Evolutionary conservation across 805 yeast genomes (phyloP).

Genomic region (Cyberlindnera bimundalis): DNA sequence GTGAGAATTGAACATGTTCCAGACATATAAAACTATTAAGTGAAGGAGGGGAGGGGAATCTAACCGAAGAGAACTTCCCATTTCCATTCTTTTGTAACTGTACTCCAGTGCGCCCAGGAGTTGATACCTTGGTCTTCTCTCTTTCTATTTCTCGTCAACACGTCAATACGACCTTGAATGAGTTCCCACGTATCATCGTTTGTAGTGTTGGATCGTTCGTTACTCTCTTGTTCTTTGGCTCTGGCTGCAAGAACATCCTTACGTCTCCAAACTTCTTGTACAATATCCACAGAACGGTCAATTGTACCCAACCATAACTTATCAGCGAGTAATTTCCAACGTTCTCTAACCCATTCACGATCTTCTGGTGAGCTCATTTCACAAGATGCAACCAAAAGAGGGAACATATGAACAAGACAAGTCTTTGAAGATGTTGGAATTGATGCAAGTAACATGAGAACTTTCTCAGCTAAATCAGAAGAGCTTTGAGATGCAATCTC

Average conservation of each 20-base stretch:
- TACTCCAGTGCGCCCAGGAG: conserved; percentile 61
- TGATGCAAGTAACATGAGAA: conserved; percentile 56
- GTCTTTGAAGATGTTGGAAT: conserved; percentile 58
- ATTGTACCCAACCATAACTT: conserved; percentile 65
- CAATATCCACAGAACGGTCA: conserved; percentile 63
- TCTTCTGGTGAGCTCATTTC: conserved; percentile 59
- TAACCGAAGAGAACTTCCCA: conserved; percentile 63
- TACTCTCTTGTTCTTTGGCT: conserved; percentile 1
- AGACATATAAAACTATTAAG: too few relatives aligned
- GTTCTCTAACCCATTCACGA: conserved; percentile 53
- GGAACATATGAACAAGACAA: conserved; percentile 59
- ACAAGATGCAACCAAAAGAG: conserved; percentile 61
- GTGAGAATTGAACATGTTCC: too few relatives aligned
- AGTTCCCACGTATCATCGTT: conserved; percentile 19
- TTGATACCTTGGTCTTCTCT: conserved; percentile 40
- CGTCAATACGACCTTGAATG: conserved; percentile 25
- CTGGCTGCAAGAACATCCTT: conserved; percentile 36
- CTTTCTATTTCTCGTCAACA: conserved; percentile 19
- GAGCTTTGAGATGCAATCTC: conserved; percentile 56
- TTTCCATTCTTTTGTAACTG: conserved; percentile 72
- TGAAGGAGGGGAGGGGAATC: too few relatives aligned
- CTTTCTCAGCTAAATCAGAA: conserved; percentile 55
- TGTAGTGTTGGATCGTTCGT: conserved; percentile 1
- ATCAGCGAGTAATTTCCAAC: conserved; percentile 54
- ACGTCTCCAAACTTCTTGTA: conserved; percentile 68